Base-by-base conservation (phyloP, 225 moss, liverwort and hornwort genomes). In the Marchantia paleacea region DNA sequence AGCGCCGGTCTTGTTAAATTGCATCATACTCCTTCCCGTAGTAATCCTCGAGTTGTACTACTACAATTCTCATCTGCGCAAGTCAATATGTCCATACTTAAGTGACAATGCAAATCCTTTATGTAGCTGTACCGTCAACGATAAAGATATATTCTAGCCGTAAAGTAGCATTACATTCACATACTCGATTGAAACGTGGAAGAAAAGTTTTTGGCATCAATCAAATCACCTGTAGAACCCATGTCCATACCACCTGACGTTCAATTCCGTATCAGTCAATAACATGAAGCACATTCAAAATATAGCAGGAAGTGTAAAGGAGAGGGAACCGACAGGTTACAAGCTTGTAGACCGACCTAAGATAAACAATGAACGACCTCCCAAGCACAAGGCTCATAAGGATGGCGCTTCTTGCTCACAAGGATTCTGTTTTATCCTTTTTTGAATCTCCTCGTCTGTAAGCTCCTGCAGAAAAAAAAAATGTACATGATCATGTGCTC, bases 401-500 rank as follows among this genome's bases (percentile, higher is more conserved):
- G 65, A 24, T 24, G 65, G 29, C 4, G 30, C 51, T 72, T 54
- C 54, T 76, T 76, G 75, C 39, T 58, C 58, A 76, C 29, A 14
- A 31, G 57, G 30, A 53, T 57, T 76, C 20, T 19, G 55, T 60
- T 31, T 76, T 20, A 58, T 31, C 75, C 75, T 58, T 16, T 58
- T 60, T 60, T 76, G 75, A 58, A 76, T 76, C 75, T 76, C 75
- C 75, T 76, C 58, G 60, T 58, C 60, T 18, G 60, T 39, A 60
- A 76, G 75, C 60, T 76, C 75, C 75, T 76, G 75, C 75, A 10
- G 16, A 13, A 4, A 7, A 8, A 39, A 22, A 75, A 75, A 54
- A 5, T 9, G 30, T 50, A 20, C 47, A 15, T 20, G 7, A 12
- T 49, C 39, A 22, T 50, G 7, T 19, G 49, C 2, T 39, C 19